These are phyloP conservation scores for Zalaria sp. DNA, from an alignment of 2,329 filamentous ascomycete species.

Conservation along the genomic window DNA sequence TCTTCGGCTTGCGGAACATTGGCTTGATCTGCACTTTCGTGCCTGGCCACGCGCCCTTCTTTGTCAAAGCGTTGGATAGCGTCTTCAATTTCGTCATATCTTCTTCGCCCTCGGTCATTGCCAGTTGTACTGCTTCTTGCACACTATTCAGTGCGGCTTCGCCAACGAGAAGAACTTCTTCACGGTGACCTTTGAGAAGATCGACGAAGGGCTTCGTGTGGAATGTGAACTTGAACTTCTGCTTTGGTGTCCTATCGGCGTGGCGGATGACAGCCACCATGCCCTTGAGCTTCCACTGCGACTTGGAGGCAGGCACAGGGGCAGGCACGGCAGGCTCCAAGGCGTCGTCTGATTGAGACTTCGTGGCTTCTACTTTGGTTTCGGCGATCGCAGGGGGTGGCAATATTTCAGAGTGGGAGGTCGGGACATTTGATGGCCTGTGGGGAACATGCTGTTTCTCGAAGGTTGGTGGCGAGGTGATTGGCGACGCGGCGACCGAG, in stretches of 20 bases:
- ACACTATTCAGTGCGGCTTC: conserved; percentile 83
- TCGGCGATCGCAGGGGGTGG: conserved; percentile 16
- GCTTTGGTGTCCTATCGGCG: conserved; percentile 93
- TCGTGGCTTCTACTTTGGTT: conserved; percentile 6
- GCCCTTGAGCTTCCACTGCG: conserved; percentile 95
- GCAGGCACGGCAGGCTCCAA: conserved; percentile 11
- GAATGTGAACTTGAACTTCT: conserved; percentile 99
- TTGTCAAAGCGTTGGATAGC: conserved; percentile 73
- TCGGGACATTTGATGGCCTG: conserved; percentile 8
- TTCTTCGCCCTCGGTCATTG: conserved; percentile 65
- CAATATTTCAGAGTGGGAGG: conserved; percentile 11
- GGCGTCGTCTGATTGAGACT: conserved; percentile 5
- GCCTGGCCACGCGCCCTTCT: conserved; percentile 86
- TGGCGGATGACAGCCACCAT: conserved; percentile 94
- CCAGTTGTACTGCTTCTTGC: conserved; percentile 70
- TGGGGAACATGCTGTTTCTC: conserved; percentile 17
- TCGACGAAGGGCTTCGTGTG: conserved; percentile 94
- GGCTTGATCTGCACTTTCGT: conserved; percentile 99
- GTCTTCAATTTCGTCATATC: conserved; percentile 76
- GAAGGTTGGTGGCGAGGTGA: conserved; percentile 28
- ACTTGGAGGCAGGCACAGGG: conserved; percentile 52
- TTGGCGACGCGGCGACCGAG: conserved; percentile 23
- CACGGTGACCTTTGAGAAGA: conserved; percentile 84
- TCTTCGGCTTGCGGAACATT: conserved; percentile 86
- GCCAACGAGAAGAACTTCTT: conserved; percentile 88